phyloP scores from a whole-genome alignment of 768 basidiomycete genomes.

The Russula sp. region DNA sequence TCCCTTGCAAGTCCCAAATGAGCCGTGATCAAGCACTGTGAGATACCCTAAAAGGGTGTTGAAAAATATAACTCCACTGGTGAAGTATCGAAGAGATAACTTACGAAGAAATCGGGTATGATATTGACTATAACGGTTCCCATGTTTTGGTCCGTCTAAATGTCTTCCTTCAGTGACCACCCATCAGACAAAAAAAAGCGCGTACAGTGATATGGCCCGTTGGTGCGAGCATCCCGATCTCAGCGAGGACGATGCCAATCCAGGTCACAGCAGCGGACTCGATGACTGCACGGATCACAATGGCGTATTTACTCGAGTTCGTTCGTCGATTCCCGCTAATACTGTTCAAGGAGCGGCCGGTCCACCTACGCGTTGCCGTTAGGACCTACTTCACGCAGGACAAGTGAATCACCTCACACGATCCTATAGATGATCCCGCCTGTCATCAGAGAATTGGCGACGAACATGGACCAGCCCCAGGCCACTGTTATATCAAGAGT shows the following conservation, averaged over 20 bases:
- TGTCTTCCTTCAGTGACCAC: background rate
- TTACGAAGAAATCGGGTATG: conserved; percentile 24
- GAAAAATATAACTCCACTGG: background rate
- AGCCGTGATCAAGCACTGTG: conserved; percentile 33
- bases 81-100: background rate
- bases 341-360: background rate
- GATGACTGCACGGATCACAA: conserved; percentile 28
- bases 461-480: conserved; percentile 35
- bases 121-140: conserved; percentile 11
- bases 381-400: background rate
- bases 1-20: conserved; percentile 30
- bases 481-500: conserved; percentile 31
- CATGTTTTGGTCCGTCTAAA: conserved; percentile 1
- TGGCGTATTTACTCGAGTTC: background rate
- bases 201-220: conserved; percentile 29
- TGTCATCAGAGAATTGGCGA: conserved; percentile 31
- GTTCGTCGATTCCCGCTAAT: background rate
- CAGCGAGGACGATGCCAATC: conserved; percentile 33
- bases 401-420: conserved; percentile 22
- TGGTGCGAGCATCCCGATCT: conserved; percentile 31
- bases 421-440: conserved; percentile 31
- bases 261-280: conserved; percentile 34
- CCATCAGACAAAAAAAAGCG: background rate
- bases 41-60: conserved; percentile 31
- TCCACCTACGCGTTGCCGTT: conserved; percentile 2